phyloP scores from a whole-genome alignment of 495 filamentous ascomycete species.

The Penicillium simplicissimum region DNA sequence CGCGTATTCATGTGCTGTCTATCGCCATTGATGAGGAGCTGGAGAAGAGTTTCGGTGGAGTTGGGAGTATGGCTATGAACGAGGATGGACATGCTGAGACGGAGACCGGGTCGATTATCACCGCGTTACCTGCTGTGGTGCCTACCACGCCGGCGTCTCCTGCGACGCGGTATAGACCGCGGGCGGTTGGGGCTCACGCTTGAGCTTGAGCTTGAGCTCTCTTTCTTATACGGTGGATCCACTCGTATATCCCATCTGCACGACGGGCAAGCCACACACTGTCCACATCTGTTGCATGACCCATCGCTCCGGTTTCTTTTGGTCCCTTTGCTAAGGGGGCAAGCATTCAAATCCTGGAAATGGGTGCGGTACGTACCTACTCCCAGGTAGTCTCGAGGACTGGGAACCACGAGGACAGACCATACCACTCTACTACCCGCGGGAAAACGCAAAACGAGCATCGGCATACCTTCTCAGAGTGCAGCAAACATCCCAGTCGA shows the following conservation, averaged over 20 bases:
- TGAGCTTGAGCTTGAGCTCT: not conserved
- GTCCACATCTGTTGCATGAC: too few relatives aligned
- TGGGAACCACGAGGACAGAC: not conserved
- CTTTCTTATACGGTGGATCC: not conserved
- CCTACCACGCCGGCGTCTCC: slow-evolving; percentile 12
- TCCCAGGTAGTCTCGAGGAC: not conserved
- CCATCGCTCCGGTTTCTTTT: too few relatives aligned
- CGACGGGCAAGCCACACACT: not conserved
- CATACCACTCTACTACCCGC: not conserved
- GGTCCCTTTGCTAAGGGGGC: too few relatives aligned
- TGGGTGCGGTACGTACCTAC: too few relatives aligned
- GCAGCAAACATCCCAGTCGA: not conserved
- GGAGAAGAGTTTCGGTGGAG: slow-evolving; percentile 8
- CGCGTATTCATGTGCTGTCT: slow-evolving; percentile 40
- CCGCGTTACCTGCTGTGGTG: slow-evolving; percentile 41
- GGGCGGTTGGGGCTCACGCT: slow-evolving; percentile 16
- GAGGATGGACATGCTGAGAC: slow-evolving; percentile 6
- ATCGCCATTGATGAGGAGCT: slow-evolving; percentile 34
- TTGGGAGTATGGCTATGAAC: slow-evolving; percentile 6
- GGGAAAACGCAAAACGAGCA: not conserved
- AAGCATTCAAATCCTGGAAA: too few relatives aligned
- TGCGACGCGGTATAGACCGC: slow-evolving; percentile 13
- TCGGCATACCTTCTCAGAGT: not conserved
- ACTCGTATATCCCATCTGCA: not conserved
- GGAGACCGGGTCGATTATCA: slow-evolving; percentile 31